Evolutionary conservation across 1,284 basidiomycete genomes (phyloP).

Genomic region (Marasmius sp.): DNA sequence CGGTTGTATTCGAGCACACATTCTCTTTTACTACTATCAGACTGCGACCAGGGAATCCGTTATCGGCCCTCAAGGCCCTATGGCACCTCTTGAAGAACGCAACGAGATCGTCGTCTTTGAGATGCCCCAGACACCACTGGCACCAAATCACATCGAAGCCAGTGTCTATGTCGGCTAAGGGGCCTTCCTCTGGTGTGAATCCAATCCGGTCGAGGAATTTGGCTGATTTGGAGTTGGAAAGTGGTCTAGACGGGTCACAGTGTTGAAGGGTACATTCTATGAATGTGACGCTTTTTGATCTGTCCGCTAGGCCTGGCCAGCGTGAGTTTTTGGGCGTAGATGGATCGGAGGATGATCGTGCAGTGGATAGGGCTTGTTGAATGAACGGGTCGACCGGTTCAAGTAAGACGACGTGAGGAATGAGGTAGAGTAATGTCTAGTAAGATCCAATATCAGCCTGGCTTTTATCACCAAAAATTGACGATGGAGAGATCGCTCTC

Average conservation of each 20-base stretch:
- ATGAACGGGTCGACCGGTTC: conserved; percentile 86
- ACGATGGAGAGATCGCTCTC: not conserved
- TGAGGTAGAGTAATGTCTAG: conserved; percentile 69
- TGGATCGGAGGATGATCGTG: conserved; percentile 34
- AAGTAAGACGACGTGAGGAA: conserved; percentile 82
- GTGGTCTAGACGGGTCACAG: conserved; percentile 64
- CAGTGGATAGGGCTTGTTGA: conserved; percentile 60
- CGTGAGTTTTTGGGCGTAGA: conserved; percentile 19
- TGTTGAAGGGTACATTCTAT: conserved; percentile 76
- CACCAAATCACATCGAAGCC: conserved; percentile 87
- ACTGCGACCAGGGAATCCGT: conserved; percentile 38
- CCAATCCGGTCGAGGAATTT: conserved; percentile 60
- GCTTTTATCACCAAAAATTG: not conserved
- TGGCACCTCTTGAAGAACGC: conserved; percentile 69
- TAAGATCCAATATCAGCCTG: not conserved
- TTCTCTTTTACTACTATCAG: conserved; percentile 92
- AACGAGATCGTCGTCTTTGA: conserved; percentile 76
- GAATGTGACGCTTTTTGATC: conserved; percentile 78
- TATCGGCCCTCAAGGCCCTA: conserved; percentile 46
- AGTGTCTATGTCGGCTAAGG: conserved; percentile 42
- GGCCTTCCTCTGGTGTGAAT: conserved; percentile 37
- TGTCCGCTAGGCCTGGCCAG: conserved; percentile 71
- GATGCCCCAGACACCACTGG: conserved; percentile 94
- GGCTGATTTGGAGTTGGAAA: conserved; percentile 33
- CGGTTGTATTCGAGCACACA: conserved; percentile 61